phyloP scores from a whole-genome alignment of 495 filamentous ascomycete species.

The Trypethelium eluteriae region DNA sequence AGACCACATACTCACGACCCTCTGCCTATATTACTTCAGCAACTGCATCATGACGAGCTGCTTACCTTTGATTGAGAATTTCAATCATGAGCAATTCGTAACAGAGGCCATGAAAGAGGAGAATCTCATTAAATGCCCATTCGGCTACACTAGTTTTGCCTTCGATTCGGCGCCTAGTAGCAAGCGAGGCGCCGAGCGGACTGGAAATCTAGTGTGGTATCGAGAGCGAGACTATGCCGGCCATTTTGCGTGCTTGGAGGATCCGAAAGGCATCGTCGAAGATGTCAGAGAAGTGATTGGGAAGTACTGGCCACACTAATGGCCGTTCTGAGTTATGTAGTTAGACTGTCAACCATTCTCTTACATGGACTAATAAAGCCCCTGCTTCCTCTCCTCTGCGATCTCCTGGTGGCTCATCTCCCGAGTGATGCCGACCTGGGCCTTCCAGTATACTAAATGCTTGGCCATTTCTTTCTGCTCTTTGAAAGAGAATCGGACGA shows the following conservation, averaged over 20 bases:
- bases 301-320: slow-evolving; percentile 16
- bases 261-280: slow-evolving; percentile 20
- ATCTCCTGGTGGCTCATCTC: neutral
- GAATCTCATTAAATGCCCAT: slow-evolving; percentile 24
- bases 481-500: neutral
- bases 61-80: slow-evolving; percentile 27
- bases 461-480: neutral
- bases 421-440: neutral
- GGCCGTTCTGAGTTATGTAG: neutral
- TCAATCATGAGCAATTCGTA: slow-evolving; percentile 22
- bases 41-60: slow-evolving; percentile 21
- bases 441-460: neutral
- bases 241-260: slow-evolving; percentile 22
- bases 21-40: slow-evolving; percentile 28
- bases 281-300: slow-evolving; percentile 21
- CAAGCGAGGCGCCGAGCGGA: slow-evolving; percentile 21
- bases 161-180: slow-evolving; percentile 21
- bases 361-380: neutral
- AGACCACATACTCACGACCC: slow-evolving; percentile 22
- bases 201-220: slow-evolving; percentile 27
- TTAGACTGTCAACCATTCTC: neutral
- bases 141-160: slow-evolving; percentile 22
- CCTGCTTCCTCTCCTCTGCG: neutral
- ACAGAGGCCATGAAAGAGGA: slow-evolving; percentile 20
- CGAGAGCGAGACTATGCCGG: slow-evolving; percentile 18